Percentiles rank a stretch among this genome's conserved stretches.
These are phyloP conservation scores for Bonnemaisonia californica DNA, from an alignment of 31 red algal species.

Conservation along the genomic window DNA sequence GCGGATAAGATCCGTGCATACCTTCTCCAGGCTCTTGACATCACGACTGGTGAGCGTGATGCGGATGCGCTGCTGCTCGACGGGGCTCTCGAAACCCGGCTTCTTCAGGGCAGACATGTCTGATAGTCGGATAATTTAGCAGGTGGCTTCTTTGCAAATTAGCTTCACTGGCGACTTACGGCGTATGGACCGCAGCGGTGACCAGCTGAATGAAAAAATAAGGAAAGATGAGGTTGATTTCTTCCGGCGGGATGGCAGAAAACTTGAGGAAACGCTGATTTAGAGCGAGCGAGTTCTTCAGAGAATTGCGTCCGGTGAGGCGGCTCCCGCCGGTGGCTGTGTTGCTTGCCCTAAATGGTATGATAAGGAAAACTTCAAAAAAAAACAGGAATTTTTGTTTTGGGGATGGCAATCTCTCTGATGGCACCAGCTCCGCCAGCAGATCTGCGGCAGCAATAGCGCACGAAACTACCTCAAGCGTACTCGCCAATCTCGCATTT, in stretches of 20 bases:
- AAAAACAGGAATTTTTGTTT: not conserved
- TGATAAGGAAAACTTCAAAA: not conserved
- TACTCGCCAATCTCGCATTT: too few species aligned
- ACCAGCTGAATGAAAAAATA: conserved; percentile 39
- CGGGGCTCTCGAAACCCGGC: conserved; percentile 63
- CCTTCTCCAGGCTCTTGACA: conserved; percentile 84
- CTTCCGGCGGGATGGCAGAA: not conserved
- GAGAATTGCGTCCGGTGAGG: too few species aligned
- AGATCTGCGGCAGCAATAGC: too few species aligned
- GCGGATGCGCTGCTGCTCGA: conserved; percentile 80
- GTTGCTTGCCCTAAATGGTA: not conserved
- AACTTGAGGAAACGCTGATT: not conserved
- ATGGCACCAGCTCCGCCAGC: not conserved
- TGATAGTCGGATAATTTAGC: not conserved
- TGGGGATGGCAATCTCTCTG: not conserved
- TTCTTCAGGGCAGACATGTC: conserved; percentile 77
- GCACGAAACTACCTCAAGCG: too few species aligned
- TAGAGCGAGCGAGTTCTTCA: not conserved
- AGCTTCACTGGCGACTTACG: conserved; percentile 59
- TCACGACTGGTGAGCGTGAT: conserved; percentile 87
- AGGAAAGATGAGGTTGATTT: not conserved
- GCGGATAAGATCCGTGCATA: conserved; percentile 80
- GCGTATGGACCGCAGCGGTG: conserved; percentile 65
- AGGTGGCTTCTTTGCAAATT: not conserved
- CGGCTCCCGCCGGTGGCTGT: not conserved